Conservation (phyloP, 352 stramenopile species). For the Pythium chondricola region DNA sequence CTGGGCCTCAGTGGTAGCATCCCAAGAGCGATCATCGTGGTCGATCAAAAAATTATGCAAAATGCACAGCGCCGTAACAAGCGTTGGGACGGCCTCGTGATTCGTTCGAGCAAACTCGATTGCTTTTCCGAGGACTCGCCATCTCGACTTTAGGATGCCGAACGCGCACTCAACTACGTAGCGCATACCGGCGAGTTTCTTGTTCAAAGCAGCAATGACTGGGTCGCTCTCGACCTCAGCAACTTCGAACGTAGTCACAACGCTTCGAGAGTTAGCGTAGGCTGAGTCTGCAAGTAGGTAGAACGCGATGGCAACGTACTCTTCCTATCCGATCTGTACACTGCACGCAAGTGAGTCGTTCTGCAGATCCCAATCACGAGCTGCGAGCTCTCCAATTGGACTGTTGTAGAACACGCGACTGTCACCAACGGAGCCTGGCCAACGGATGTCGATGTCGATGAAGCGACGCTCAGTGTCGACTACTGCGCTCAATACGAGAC, state of each 20-base stretch:
- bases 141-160: not conserved
- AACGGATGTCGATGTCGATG: not conserved
- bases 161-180: slow-evolving; percentile 1
- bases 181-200: not conserved
- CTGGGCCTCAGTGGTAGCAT: not conserved
- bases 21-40: not conserved
- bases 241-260: not conserved
- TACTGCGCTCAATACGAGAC: not conserved
- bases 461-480: not conserved
- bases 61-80: not conserved
- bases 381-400: not conserved
- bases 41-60: not conserved
- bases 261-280: not conserved
- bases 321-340: not conserved
- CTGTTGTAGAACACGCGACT: not conserved
- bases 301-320: not conserved
- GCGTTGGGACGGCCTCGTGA: not conserved
- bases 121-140: not conserved
- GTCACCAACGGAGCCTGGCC: not conserved
- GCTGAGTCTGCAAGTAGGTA: not conserved
- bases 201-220: not conserved
- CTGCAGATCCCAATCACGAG: not conserved
- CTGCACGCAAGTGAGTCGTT: not conserved
- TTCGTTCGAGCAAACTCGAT: not conserved
- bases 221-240: not conserved